These are phyloP conservation scores for Thoreauomyces humboldtii DNA, from an alignment of 192 early-diverging fungal species.

Conservation along the genomic window DNA sequence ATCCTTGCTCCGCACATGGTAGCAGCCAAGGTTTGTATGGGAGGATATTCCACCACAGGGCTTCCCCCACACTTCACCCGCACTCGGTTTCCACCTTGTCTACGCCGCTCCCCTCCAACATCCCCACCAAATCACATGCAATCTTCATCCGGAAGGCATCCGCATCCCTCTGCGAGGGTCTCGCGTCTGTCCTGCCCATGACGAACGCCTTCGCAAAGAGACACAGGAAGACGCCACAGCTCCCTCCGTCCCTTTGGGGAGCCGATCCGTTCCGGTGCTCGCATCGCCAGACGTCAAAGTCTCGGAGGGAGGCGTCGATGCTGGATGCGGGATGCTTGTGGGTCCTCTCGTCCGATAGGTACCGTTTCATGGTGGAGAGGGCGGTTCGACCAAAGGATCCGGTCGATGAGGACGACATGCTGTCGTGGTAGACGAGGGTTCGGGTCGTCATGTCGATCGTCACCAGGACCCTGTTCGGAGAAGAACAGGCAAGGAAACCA, in stretches of 20 bases:
- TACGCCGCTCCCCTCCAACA: too few relatives aligned
- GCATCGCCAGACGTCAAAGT: too few relatives aligned
- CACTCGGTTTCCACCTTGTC: too few relatives aligned
- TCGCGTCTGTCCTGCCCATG: background rate
- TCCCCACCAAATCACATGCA: conserved; percentile 1
- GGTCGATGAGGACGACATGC: conserved; percentile 10
- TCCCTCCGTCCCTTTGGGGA: conserved; percentile 30
- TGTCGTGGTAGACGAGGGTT: conserved; percentile 24
- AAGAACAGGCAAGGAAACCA: too few relatives aligned
- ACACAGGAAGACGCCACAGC: conserved; percentile 40
- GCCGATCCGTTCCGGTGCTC: too few relatives aligned
- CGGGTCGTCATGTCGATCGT: conserved; percentile 6
- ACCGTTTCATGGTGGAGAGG: background rate
- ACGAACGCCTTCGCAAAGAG: conserved; percentile 26
- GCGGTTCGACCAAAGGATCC: conserved; percentile 20
- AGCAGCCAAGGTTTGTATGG: too few relatives aligned
- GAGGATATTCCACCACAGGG: too few relatives aligned
- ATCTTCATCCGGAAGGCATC: background rate
- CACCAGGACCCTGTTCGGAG: conserved; percentile 19
- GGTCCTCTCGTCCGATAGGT: background rate
- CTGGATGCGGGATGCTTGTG: background rate
- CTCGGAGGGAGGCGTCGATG: too few relatives aligned
- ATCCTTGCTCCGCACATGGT: too few relatives aligned
- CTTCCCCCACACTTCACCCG: too few relatives aligned
- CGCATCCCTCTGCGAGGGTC: background rate